A percentile compares a stretch with the other conserved stretches of the same genome.
These are phyloP conservation scores for Pythium aphanidermatum DNA, from an alignment of 352 stramenopile genomes.

Conservation along the genomic window DNA sequence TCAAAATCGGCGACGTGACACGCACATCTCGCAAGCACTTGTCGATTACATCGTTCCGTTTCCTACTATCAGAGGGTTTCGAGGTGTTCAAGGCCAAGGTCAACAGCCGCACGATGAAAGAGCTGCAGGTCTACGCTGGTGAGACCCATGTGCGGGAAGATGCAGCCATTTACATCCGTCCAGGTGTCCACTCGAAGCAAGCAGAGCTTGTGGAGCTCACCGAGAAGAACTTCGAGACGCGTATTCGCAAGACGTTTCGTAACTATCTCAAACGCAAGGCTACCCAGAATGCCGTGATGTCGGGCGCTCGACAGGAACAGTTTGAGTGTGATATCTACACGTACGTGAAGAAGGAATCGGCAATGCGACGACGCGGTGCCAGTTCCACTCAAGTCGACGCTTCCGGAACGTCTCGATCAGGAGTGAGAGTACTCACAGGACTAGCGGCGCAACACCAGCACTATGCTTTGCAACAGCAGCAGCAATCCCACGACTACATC, in stretches of 20 bases:
- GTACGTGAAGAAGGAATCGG: slow-evolving; percentile 59
- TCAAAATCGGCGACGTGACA: slow-evolving; percentile 71
- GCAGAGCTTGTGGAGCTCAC: slow-evolving; percentile 69
- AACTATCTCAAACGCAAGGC: slow-evolving; percentile 77
- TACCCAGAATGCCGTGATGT: slow-evolving; percentile 5
- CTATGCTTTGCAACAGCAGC: slow-evolving; percentile 11
- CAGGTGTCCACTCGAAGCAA: slow-evolving; percentile 72
- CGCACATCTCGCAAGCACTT: slow-evolving; percentile 69
- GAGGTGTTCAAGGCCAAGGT: slow-evolving; percentile 68
- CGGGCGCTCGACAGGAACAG: slow-evolving; percentile 11
- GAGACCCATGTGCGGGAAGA: slow-evolving; percentile 59
- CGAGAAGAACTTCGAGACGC: slow-evolving; percentile 56
- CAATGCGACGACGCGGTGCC: slow-evolving; percentile 1
- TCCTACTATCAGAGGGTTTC: slow-evolving; percentile 64
- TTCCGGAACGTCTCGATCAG: no score
- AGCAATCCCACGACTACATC: neutral
- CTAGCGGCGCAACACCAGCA: slow-evolving; percentile 15
- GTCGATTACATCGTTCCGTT: slow-evolving; percentile 49
- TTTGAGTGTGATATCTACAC: slow-evolving; percentile 73
- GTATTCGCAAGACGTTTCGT: slow-evolving; percentile 62
- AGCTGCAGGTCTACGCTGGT: slow-evolving; percentile 33
- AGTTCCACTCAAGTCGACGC: neutral
- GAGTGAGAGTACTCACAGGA: slow-evolving; percentile 16
- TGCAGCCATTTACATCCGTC: slow-evolving; percentile 66
- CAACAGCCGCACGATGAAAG: slow-evolving; percentile 45